These are phyloP conservation scores for Pyrus bretschneideri DNA, from an alignment of 306 rosid species.

Conservation along the genomic window DNA sequence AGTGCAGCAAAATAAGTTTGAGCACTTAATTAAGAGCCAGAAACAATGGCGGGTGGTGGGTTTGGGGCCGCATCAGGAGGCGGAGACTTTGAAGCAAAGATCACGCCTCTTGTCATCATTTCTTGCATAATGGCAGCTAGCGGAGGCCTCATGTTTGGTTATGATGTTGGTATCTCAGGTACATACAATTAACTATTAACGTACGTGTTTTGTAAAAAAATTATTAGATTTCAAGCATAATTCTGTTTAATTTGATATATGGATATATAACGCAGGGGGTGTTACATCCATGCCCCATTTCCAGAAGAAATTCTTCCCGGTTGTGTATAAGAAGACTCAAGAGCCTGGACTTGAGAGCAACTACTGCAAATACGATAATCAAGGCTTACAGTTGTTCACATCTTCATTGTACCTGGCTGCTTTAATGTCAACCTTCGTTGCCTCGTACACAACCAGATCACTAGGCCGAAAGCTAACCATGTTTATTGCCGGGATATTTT, in stretches of 20 bases:
- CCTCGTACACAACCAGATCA: slow-evolving; percentile 44
- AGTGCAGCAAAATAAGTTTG: neutral
- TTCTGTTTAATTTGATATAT: neutral
- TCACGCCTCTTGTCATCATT: slow-evolving; percentile 13
- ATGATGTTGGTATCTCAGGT: slow-evolving; percentile 19
- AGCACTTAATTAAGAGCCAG: neutral
- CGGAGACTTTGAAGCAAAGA: slow-evolving; percentile 8
- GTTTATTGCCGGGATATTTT: slow-evolving; percentile 58
- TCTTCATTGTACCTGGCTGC: slow-evolving; percentile 63
- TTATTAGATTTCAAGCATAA: neutral
- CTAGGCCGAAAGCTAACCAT: slow-evolving; percentile 57
- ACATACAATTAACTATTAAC: neutral
- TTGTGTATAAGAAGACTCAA: slow-evolving; percentile 25
- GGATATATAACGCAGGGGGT: slow-evolving; percentile 34
- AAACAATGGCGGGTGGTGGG: slow-evolving; percentile 3
- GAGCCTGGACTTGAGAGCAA: slow-evolving; percentile 25
- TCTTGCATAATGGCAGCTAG: slow-evolving; percentile 20
- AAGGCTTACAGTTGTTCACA: slow-evolving; percentile 59
- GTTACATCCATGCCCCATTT: slow-evolving; percentile 51
- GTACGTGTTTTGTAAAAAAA: neutral
- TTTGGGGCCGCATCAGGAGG: neutral
- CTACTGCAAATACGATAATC: slow-evolving; percentile 64
- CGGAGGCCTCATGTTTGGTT: slow-evolving; percentile 23
- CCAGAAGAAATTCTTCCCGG: slow-evolving; percentile 51
- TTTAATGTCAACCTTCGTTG: slow-evolving; percentile 37